phyloP scores from a whole-genome alignment of 208 protist genomes.

The Crithidia expoeki region DNA sequence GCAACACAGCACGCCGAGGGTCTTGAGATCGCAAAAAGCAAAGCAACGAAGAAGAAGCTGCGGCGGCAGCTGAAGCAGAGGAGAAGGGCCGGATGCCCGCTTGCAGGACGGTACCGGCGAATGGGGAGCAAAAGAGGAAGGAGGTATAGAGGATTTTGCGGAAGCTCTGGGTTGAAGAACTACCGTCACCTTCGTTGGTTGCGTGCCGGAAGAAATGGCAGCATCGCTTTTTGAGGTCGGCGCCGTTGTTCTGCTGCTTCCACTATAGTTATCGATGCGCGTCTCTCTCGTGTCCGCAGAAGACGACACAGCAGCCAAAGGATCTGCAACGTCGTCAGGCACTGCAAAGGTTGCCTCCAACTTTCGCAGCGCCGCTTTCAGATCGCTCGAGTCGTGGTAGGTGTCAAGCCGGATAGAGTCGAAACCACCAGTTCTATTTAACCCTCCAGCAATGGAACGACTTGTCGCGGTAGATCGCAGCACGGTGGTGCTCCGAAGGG shows the following conservation, averaged over 20 bases:
- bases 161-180: neutral
- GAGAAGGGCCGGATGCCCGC: neutral
- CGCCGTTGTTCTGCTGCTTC: neutral
- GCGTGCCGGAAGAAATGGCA: neutral
- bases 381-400: conserved; percentile 37
- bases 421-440: neutral
- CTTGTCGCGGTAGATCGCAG: neutral
- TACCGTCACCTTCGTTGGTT: neutral
- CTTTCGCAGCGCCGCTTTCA: conserved; percentile 32
- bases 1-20: conserved; percentile 29
- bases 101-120: conserved; percentile 2
- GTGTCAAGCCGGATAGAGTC: conserved; percentile 28
- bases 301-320: neutral
- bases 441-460: neutral
- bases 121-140: neutral
- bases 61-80: conserved; percentile 20
- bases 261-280: neutral
- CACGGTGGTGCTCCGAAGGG: conserved; percentile 29
- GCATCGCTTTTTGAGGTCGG: neutral
- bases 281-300: neutral
- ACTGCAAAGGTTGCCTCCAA: conserved; percentile 23
- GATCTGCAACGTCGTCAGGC: neutral
- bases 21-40: conserved; percentile 31
- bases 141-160: neutral
- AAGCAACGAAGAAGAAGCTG: conserved; percentile 31